Evolutionary conservation across 805 yeast species (phyloP), one percentile per base, ranked within the genome.

Genomic region (Teunomyces gatunensis): DNA sequence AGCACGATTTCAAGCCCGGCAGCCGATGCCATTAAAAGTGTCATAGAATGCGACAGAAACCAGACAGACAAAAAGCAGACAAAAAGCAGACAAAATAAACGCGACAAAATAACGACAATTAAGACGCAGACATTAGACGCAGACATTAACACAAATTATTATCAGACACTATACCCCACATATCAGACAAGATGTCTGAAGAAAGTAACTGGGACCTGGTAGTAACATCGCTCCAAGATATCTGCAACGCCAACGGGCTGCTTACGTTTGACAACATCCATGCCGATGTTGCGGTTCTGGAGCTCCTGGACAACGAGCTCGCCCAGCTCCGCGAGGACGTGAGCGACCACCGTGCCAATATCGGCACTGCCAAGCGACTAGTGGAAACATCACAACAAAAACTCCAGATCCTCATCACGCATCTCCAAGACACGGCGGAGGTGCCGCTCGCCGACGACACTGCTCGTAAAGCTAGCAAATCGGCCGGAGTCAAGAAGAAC

Each of bases 151-250:
- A 25, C 10, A 2, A 18, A 18, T 18, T 18, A 6, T 11, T 10
- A 5, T n/a, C 34, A n/a, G 34, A 30, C 42, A 39, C 10, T 23
- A 6, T 39, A 20, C 42, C 17, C 17, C 21, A 42, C 20, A 25
- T 30, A 25, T 28, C 42, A 45, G 34, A 15, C 40, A 21, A 18
- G 32, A 47, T 48, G 54, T 42, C 48, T 36, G 61, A 58, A 47
- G 84, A 80, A 21, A 81, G 85, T 1, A 76, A 79, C 55, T 85
- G 92, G 92, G 87, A 83, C 55, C 75, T 78, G 27, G 83, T 83
- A 5, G 69, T 82, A 2, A 75, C 89, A 5, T 81, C 86, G 1
- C 66, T 85, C 15, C 90, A 85, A 59, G 90, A 85, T 54, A 74
- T 84, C 9, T 81, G 81, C 61, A 84, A 80, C 52, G 73, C 81